A percentile compares a stretch with the other conserved stretches of the same genome.
These are phyloP conservation scores for Scleroderma citrinum DNA, from an alignment of 768 basidiomycete genomes.

Conservation along the genomic window DNA sequence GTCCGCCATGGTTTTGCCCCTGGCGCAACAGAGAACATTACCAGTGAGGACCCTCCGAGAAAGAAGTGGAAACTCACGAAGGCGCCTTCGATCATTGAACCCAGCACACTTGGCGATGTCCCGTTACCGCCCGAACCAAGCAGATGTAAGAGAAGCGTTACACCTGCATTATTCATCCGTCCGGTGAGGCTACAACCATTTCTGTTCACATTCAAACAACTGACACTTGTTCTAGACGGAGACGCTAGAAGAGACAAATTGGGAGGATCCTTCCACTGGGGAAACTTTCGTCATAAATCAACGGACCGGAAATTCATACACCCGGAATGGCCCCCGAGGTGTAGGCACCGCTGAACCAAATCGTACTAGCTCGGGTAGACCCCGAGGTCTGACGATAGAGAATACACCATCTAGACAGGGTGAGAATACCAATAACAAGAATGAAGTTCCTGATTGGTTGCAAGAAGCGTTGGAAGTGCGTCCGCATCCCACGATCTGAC, in stretches of 20 bases:
- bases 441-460: constrained; percentile 56
- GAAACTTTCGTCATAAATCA: constrained; percentile 54
- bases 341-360: constrained; percentile 6
- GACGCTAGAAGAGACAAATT: constrained; percentile 24
- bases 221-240: constrained; percentile 6
- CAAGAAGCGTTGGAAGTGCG: constrained; percentile 51
- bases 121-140: not conserved
- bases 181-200: constrained; percentile 14
- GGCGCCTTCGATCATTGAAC: constrained; percentile 8
- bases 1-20: constrained; percentile 52
- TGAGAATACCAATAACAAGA: constrained; percentile 8
- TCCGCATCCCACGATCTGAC: constrained; percentile 8
- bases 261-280: constrained; percentile 62
- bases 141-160: constrained; percentile 7
- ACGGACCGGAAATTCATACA: constrained; percentile 66
- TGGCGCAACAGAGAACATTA: constrained; percentile 8
- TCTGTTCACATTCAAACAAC: constrained; percentile 7
- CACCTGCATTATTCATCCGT: constrained; percentile 7
- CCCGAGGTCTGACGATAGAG: constrained; percentile 5
- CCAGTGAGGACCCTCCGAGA: constrained; percentile 31
- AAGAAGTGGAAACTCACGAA: constrained; percentile 46
- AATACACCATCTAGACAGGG: not conserved
- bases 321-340: constrained; percentile 17
- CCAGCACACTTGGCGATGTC: constrained; percentile 1
- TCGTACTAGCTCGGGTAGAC: constrained; percentile 9